Base-by-base conservation (phyloP, 2,329 filamentous ascomycete genomes). In the Hypomyces perniciosus region DNA sequence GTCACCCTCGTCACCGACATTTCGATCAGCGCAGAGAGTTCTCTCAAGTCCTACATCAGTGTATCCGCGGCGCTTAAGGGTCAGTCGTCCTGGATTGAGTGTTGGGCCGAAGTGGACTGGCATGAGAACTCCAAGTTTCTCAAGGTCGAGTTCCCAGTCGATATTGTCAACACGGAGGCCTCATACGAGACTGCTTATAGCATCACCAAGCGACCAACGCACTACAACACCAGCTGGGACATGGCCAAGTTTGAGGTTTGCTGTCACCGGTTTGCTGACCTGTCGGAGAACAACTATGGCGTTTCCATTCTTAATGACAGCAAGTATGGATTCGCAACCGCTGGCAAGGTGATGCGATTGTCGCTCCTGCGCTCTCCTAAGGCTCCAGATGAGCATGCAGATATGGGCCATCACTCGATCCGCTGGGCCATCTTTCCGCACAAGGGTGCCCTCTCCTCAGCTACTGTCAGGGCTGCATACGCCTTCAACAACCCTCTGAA, bases 231-330 rank as follows among this genome's bases (percentile, higher is more conserved):
- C 3, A 79, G 81, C 59, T 96, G 90, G 90, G 90, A 96, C 64
- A 95, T 95, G 90, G 91, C 91, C 63, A 96, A 96, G 63, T 96
- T 96, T 61, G 91, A 96, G 72, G 91, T 96, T 46, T 96, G 90
- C 76, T 92, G 88, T 67, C 91, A 96, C 74, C 92, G 91, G 66
- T 96, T 89, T 75, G 91, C 91, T 8, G 91, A 96, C 68, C 73
- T 96, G 28, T 92, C 87, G 0, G 91, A 96, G 68, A 77, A 88
- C 62, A 86, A 85, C 48, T 96, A 95, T 61, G 91, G 91, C 56
- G 90, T 97, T 6, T 92, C 88, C 2, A 88, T 97, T 55, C 78
- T 97, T 53, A 97, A 97, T 64, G 91, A 97, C 68, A 89, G 84
- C 72, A 96, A 96, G 68, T 97, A 96, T 65, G 92, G 92, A 13